Evolutionary conservation across 352 stramenopile genomes (phyloP), one percentile per base, ranked within the genome.

Genomic region (Hyaloperonospora arabidopsidis): DNA sequence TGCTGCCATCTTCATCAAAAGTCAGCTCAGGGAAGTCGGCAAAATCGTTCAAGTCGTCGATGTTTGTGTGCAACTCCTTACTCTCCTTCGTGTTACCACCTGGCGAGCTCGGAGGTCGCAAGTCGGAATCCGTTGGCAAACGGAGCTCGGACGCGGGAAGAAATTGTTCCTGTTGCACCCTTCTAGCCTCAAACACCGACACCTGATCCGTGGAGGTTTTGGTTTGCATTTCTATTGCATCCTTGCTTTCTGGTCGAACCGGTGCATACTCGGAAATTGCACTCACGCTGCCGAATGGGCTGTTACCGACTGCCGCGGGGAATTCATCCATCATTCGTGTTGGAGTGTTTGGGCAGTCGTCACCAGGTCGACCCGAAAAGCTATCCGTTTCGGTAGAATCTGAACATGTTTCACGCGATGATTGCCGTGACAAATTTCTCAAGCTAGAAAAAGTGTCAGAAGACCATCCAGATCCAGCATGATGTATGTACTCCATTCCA

Each of bases 31-130:
- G 68, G 35, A 92, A 88, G 52, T 91, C 79, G 3, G 65, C 63
- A 48, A 91, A 91, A 50, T 86, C 81, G 49, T 88, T 83, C 61
- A 90, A 56, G 54, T 86, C 77, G 25, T 86, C 72, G 15, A 85
- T 52, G 48, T 44, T 73, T 0, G 57, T 46, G 11, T 63, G 47
- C 52, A 65, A 57, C 52, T 48, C 21, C 25, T 67, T 69, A 34
- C 29, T 63, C 23, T 65, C 56, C 28, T 47, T 49, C 15, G 14
- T 34, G 5, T 38, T 40, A 32, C 17, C 54, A 25, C 39, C 34
- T 10, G 51, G 45, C 34, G 58, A 45, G 41, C 32, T 59, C 39
- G 39, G 44, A 51, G 51, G 41, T 14, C 32, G 52, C 11, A 36
- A 41, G 22, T 73, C 68, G 2, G 54, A 49, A 39, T 52, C 40